These are phyloP conservation scores for Kodamaea plutei DNA, from an alignment of 1,139 yeast species.

Conservation along the genomic window DNA sequence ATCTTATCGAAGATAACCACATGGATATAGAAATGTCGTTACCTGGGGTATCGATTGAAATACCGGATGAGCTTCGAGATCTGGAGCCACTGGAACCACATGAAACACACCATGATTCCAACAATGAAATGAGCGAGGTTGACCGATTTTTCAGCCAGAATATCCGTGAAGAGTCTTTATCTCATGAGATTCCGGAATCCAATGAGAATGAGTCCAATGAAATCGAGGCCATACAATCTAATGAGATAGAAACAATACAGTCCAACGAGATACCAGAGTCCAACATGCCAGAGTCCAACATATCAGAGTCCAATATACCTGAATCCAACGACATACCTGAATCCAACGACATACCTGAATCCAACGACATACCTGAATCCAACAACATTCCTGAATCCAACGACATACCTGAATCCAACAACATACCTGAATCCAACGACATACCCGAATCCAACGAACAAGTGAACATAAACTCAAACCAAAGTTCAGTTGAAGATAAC, in stretches of 20 bases:
- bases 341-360: no score
- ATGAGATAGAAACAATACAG: no score
- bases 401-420: background rate
- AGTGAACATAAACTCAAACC: no score
- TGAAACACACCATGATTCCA: background rate
- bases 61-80: constrained; percentile 1
- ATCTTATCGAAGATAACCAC: no score
- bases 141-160: constrained; percentile 6
- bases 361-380: background rate
- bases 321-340: no score
- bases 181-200: background rate
- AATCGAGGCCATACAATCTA: no score
- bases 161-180: constrained; percentile 1
- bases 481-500: no score
- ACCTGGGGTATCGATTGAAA: constrained; percentile 1
- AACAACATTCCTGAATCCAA: background rate
- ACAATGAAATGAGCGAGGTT: constrained; percentile 5
- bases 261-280: no score
- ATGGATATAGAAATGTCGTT: background rate
- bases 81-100: constrained; percentile 2
- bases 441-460: no score
- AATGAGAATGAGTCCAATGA: background rate
- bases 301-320: no score
- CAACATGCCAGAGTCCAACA: no score
- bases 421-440: no score